Conservation (phyloP, 176 grass and related monocot genomes). For the Poa annua region DNA sequence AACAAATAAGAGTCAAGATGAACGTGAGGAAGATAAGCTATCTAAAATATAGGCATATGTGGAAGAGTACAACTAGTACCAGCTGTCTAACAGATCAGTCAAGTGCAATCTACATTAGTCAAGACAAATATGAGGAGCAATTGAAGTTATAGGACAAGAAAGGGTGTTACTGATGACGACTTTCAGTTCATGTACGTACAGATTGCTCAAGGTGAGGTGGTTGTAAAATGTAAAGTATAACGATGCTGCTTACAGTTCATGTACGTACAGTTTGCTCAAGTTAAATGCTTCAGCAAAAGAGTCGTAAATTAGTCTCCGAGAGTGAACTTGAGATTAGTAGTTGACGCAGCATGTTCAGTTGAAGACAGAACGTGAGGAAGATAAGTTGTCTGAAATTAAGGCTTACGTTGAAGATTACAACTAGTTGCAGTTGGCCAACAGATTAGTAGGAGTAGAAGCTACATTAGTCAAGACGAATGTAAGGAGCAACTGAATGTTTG, state of each 20-base stretch:
- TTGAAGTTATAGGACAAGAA: neutral
- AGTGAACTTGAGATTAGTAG: neutral
- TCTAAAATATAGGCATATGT: neutral
- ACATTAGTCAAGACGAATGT: neutral
- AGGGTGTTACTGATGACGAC: neutral
- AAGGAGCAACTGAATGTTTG: neutral
- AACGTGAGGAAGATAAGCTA: neutral
- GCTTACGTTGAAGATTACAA: neutral
- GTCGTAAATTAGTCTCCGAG: neutral
- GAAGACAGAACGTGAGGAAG: neutral
- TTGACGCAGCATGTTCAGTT: neutral
- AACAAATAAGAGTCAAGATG: neutral
- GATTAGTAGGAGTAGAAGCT: neutral
- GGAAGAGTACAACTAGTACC: neutral
- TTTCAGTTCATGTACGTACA: neutral
- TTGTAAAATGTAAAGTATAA: too few relatives aligned
- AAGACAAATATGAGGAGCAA: neutral
- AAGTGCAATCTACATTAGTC: neutral
- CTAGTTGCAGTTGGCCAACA: neutral
- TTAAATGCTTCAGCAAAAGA: neutral
- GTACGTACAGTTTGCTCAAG: neutral
- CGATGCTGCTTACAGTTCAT: neutral
- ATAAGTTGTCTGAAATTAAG: neutral
- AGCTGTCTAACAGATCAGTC: neutral
- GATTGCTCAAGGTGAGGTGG: neutral